Base-by-base conservation (phyloP, 805 yeast genomes). In the Metschnikowia kofuensis region DNA sequence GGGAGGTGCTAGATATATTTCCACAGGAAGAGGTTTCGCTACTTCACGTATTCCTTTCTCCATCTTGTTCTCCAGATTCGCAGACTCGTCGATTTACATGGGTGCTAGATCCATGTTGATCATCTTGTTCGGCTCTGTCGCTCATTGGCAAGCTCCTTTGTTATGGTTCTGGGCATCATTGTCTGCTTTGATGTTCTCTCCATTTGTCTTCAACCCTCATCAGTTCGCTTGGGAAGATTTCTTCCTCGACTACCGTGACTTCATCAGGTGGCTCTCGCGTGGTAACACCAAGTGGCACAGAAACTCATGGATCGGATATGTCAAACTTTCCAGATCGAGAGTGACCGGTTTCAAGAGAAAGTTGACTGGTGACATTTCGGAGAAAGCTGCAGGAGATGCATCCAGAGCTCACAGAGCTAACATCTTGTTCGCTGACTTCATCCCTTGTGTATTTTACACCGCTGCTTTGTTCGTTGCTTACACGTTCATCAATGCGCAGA, bases 271-370 rank as follows among this genome's bases (percentile, higher is more conserved):
- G 83, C 62, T 82, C 47, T 68, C 89, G n/a, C 84, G 94, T 77
- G 95, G 95, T 79, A 87, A 87, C 74, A 83, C 87, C 60, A 84
- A 85, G 67, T 87, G 89, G 85, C 92, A 87, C 74, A 83, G 89
- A 76, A 85, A 85, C 72, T 86, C 94, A 7, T 87, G 95, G 95
- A 85, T 87, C 62, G 92, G 92, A 53, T 87, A 84, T 67, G 80
- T 85, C 16, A 84, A 95, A 60, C 74, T 80, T 53, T 79, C 90
- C 4, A 82, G 99, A 68, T 89, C 96, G 9, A 82, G 90, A 61
- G 82, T 88, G 58, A 92, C 98, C 30, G 99, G 99, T 51, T 90
- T 82, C 77, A 91, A 90, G 76, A 77, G 87, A 50, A 82, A 82
- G 68, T 67, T 79, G 51, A 78, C 85, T 44, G 83, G 83, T 21